Evolutionary conservation across 176 grass and related monocot species (phyloP).

Genomic region (Lolium perenne): DNA sequence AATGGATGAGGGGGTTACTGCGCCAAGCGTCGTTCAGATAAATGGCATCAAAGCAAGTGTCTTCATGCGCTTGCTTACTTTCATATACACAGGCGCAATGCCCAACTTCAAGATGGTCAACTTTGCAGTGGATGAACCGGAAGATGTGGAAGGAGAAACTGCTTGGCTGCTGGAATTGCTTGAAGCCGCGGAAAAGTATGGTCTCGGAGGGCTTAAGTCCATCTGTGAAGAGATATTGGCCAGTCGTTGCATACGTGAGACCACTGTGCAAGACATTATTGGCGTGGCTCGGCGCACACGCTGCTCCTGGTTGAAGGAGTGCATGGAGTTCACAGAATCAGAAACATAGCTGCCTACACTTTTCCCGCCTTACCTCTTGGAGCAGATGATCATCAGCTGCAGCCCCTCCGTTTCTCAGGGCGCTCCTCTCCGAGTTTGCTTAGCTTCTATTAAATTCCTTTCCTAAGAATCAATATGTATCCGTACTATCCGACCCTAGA

Average conservation of each 20-base stretch:
- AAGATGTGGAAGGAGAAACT: too few species aligned
- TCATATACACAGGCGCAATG: background rate
- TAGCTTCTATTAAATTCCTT: too few species aligned
- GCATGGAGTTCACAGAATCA: background rate
- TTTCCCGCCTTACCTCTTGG: background rate
- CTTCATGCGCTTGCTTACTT: background rate
- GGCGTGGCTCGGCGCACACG: background rate
- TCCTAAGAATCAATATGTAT: too few species aligned
- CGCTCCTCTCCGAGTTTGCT: background rate
- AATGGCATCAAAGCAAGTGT: background rate
- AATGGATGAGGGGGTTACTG: background rate
- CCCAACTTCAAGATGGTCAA: too few species aligned
- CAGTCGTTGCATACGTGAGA: too few species aligned
- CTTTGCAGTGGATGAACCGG: too few species aligned
- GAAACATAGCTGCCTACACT: background rate
- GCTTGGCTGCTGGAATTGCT: background rate
- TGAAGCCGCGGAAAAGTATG: background rate
- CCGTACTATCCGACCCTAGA: too few species aligned
- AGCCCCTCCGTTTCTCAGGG: background rate
- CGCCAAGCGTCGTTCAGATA: background rate
- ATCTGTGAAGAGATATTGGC: too few species aligned
- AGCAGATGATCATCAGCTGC: background rate
- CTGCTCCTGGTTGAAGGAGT: background rate
- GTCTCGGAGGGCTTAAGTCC: too few species aligned
- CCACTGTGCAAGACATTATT: background rate